Base-by-base conservation (phyloP, 2,329 filamentous ascomycete genomes). In the Fusarium pseudograminearum region DNA sequence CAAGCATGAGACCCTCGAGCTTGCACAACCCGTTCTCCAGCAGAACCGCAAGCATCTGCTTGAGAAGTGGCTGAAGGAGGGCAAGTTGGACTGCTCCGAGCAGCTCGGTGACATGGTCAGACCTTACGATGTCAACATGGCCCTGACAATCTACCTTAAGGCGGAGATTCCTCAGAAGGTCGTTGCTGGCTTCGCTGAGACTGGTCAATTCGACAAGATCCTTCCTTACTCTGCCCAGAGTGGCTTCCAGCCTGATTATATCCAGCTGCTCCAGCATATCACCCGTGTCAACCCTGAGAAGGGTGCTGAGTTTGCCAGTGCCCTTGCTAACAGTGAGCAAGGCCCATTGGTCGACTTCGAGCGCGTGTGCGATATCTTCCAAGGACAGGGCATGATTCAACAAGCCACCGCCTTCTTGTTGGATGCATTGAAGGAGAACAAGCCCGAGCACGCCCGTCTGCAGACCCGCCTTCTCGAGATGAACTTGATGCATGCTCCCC, bases 331-430 rank as follows among this genome's bases (percentile, higher is more conserved):
- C 79, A 91, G 96, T 74, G 93, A 97, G 77, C 89, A 90, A 64
- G 94, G 93, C 28, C 91, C 94, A 26, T 84, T 98, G 62, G 91
- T 99, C 71, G 96, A 98, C 74, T 89, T 98, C 60, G 93, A 97
- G 78, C 93, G 95, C 47, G 94, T 98, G 26, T 93, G 98, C 50
- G 96, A 99, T 79, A 94, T 99, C 63, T 99, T 99, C 90, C 92
- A 98, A 81, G 94, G 94, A 12, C 96, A 99, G 80, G 94, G 94
- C 76, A 96, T 98, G 94, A 89, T 98, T 51, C 97, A 98, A 79
- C 94, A 97, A 80, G 95, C 95, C 10, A 99, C 97, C 4, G 94
- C 95, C n/a, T 99, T 99, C 87, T 83, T 99, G 53, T 88, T 99
- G 28, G 96, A 99, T 81, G 95, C 94, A 4, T 87, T 99, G 34